Conservation (phyloP, 78 protist genomes). For the Dictyostelium discoideum region DNA sequence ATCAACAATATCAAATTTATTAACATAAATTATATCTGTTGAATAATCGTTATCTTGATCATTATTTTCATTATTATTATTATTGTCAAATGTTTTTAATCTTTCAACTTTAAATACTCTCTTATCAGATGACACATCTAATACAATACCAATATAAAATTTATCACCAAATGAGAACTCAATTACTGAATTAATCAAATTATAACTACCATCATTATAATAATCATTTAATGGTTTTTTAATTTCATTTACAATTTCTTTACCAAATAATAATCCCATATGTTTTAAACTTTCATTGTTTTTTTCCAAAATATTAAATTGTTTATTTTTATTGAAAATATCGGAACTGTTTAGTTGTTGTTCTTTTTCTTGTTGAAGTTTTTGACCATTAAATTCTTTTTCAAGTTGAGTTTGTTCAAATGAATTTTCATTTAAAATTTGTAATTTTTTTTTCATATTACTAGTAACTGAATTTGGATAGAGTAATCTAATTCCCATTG, state of each 20-base stretch:
- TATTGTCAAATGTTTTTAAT: neutral
- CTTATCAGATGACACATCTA: neutral
- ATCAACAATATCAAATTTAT: neutral
- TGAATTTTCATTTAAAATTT: neutral
- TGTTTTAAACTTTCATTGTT: neutral
- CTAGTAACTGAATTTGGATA: neutral
- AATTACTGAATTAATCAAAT: neutral
- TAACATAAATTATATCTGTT: neutral
- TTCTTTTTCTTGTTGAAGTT: neutral
- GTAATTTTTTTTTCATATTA: neutral
- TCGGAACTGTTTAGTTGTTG: neutral
- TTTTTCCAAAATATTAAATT: neutral
- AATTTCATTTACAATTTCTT: neutral
- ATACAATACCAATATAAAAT: constrained; percentile 1
- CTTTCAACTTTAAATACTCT: neutral
- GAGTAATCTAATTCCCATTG: neutral
- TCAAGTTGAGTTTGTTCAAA: neutral
- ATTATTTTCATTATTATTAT: neutral
- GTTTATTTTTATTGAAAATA: neutral
- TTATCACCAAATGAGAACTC: neutral
- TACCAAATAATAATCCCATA: neutral
- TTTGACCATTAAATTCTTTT: neutral
- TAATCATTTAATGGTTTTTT: neutral
- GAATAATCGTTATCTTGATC: no score
- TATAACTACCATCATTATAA: neutral